phyloP scores from a whole-genome alignment of 257 asterid genomes.

The Avicennia marina region DNA sequence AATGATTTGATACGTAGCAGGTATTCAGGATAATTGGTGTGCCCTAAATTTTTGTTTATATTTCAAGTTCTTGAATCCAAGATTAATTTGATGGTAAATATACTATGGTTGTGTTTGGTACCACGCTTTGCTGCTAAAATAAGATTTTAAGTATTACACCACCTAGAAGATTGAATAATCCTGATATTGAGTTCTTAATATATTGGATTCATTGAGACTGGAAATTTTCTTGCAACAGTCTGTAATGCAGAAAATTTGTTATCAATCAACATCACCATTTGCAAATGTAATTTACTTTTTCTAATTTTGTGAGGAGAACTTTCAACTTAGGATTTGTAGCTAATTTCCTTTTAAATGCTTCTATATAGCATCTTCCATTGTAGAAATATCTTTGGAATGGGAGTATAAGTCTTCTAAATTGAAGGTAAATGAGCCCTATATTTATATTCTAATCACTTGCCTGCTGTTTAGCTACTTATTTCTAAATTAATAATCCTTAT shows the following conservation, averaged over 20 bases:
- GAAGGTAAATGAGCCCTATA: no score
- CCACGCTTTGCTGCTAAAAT: not conserved
- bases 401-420: not conserved
- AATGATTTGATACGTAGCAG: not conserved
- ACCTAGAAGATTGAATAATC: not conserved
- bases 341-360: not conserved
- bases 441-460: no score
- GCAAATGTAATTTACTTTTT: no score
- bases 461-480: no score
- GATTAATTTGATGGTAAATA: no score
- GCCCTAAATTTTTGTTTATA: not conserved
- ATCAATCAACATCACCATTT: no score
- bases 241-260: no score
- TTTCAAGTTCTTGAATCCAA: not conserved
- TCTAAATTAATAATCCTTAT: no score
- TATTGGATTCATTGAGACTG: no score
- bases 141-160: not conserved
- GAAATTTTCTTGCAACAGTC: no score
- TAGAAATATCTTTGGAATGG: not conserved
- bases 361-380: not conserved
- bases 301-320: not conserved
- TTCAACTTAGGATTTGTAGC: not conserved
- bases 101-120: not conserved
- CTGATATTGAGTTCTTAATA: not conserved
- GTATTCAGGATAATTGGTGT: not conserved